Evolutionary conservation across 805 yeast species (phyloP), one percentile per base, ranked within the genome.

Genomic region (Schizosaccharomyces pombe): DNA sequence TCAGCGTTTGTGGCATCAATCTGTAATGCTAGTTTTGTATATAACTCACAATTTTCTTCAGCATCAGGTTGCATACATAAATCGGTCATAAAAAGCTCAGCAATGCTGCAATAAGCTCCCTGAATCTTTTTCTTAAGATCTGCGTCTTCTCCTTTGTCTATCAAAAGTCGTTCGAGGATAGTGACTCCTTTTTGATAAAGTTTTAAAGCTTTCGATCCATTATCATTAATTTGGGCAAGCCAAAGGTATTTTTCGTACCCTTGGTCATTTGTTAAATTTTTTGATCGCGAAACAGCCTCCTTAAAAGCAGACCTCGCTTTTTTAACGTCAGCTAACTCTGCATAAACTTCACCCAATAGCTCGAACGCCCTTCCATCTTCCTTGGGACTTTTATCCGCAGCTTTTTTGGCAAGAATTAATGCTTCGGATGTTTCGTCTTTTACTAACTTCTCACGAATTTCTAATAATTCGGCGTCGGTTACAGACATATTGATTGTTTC

Each of bases 71-170:
- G 91, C 94, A 85, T 85, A 70, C 96, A 87, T 58, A 87, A 70
- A 69, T 89, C 96, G 1, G 97, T 87, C 96, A 87, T 87, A 95
- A 95, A 87, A 52, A 67, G 63, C 59, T 87, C 97, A 62, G 87
- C 83, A 69, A 80, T 75, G 5, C 94, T 80, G 59, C 87, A 78
- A 19, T 83, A 69, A 0, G 86, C 94, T 5, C 64, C 60, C 14
- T 68, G 60, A 3, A 52, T 55, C n/a, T 62, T 61, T 5, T 63
- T 61, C 16, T 63, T 47, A 28, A 55, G 55, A 24, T 52, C 54
- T n/a, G 52, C 43, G 33, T 32, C 54, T 22, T 30, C 43, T 32
- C 47, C 64, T 2, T 54, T 52, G 9, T 34, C 54, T 52, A 70
- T 61, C 51, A 68, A 68, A 33, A 66, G 60, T 49, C 72, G 70